Percentiles rank a stretch among this genome's conserved stretches.
phyloP scores from a whole-genome alignment of 352 stramenopile species.

The Phytopythium chamaehyphon region DNA sequence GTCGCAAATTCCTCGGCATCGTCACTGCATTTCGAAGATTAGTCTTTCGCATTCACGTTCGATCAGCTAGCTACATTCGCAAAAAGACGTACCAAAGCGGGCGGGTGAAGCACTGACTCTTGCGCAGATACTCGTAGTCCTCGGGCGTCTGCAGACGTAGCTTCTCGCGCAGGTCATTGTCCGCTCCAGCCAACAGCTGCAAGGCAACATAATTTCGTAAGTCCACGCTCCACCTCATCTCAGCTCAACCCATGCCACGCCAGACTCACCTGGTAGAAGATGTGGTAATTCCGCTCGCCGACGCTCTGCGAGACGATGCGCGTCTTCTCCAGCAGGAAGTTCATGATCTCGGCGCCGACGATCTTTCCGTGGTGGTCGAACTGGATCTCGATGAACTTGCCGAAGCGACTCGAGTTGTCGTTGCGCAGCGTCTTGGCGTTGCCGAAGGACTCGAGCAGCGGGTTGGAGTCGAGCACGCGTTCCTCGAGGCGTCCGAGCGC shows the following conservation, averaged over 20 bases:
- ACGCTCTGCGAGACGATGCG: slow-evolving; percentile 86
- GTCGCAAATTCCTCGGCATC: slow-evolving; percentile 83
- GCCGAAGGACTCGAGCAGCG: slow-evolving; percentile 87
- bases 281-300: slow-evolving; percentile 96
- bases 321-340: slow-evolving; percentile 91
- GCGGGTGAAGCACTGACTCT: slow-evolving; percentile 85
- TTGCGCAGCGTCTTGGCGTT: slow-evolving; percentile 95
- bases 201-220: slow-evolving; percentile 3
- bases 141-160: slow-evolving; percentile 69
- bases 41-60: neutral
- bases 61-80: slow-evolving; percentile 5
- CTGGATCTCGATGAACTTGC: slow-evolving; percentile 97
- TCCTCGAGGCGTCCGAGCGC: slow-evolving; percentile 85
- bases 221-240: slow-evolving; percentile 1
- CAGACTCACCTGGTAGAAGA: slow-evolving; percentile 93
- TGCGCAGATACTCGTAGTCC: slow-evolving; percentile 86
- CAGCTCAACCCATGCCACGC: no score
- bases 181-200: slow-evolving; percentile 73
- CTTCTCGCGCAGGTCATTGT: slow-evolving; percentile 56
- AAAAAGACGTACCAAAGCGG: slow-evolving; percentile 39
- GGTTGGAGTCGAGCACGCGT: slow-evolving; percentile 85
- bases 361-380: slow-evolving; percentile 93
- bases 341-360: slow-evolving; percentile 87
- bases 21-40: slow-evolving; percentile 21
- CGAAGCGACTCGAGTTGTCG: slow-evolving; percentile 96